phyloP scores from a whole-genome alignment of 129 eudicot genomes.

The Chrysanthemum makinoi region DNA sequence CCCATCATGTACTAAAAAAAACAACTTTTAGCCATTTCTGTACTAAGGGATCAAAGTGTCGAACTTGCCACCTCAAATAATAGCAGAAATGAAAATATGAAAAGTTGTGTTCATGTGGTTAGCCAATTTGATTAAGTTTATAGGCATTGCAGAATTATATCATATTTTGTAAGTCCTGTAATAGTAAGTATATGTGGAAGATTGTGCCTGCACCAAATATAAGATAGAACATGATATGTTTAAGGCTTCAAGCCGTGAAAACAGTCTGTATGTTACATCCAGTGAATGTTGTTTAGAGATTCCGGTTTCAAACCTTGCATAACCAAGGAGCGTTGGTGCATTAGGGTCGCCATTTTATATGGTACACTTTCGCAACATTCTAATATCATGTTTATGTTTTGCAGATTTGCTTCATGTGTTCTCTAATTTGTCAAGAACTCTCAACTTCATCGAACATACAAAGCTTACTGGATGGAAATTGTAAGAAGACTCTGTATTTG shows the following conservation, averaged over 20 bases:
- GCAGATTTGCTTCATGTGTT: slow-evolving; percentile 94
- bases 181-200: background rate
- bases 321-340: background rate
- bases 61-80: too few species aligned
- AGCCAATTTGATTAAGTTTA: background rate
- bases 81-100: background rate
- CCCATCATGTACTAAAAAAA: too few species aligned
- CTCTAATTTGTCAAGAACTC: slow-evolving; percentile 82
- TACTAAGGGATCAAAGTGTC: too few species aligned
- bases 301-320: background rate
- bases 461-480: slow-evolving; percentile 94
- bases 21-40: too few species aligned
- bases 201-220: background rate
- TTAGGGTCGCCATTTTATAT: background rate
- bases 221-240: too few species aligned
- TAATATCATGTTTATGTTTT: slow-evolving; percentile 21
- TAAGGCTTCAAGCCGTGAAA: too few species aligned
- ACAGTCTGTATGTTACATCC: too few species aligned
- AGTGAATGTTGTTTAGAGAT: too few species aligned
- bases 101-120: slow-evolving; percentile 3
- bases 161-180: background rate
- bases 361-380: background rate
- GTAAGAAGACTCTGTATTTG: slow-evolving; percentile 40
- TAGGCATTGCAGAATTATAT: background rate
- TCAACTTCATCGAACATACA: slow-evolving; percentile 90